Evolutionary conservation across 2,329 filamentous ascomycete species (phyloP), one percentile per base, ranked within the genome.

Genomic region (Eutypa lata): DNA sequence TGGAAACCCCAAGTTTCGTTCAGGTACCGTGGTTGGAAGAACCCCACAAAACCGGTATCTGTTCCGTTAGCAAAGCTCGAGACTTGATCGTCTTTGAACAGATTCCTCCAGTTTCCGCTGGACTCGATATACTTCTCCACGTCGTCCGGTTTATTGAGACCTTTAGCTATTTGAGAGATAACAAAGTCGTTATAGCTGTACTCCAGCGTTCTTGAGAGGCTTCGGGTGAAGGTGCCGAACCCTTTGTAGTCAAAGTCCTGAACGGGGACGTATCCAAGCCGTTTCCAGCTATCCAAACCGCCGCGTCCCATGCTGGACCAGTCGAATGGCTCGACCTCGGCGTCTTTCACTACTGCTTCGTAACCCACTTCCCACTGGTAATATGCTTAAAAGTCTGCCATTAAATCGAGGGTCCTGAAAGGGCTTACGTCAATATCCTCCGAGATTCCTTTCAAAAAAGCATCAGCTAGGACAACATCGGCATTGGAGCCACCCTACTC

Each of bases 121-220:
- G 83, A 79, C 0, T 68, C 67, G 0, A 80, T 63, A 54, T 90
- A 91, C 62, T 80, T 86, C 48, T 80, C 74, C 22, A 76, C 73
- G 47, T 88, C 87, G 0, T 65, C 69, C 2, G 73, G 72, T 13
- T 80, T 75, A 2, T 81, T 82, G 38, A 89, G 65, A 0, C 71
- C 74, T 10, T 76, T 74, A 0, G 87, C 86, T 52, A 90, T 80
- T 46, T 83, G 74, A 0, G 83, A 76, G 51, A 89, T 84, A 57
- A 82, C 84, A 61, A 83, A 92, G 70, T 91, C 89, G 57, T 91
- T 84, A 68, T 91, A 91, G 7, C 86, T 82, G 65, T 92, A 92
- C 66, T 91, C 89, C 1, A 91, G 79, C 0, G 88, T 91, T 7
- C 89, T 78, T 1, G 85, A 90, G 24, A 91, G 80, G 56, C 81